Base-by-base conservation (phyloP, 495 filamentous ascomycete genomes). In the Penicillium samsonianum region DNA sequence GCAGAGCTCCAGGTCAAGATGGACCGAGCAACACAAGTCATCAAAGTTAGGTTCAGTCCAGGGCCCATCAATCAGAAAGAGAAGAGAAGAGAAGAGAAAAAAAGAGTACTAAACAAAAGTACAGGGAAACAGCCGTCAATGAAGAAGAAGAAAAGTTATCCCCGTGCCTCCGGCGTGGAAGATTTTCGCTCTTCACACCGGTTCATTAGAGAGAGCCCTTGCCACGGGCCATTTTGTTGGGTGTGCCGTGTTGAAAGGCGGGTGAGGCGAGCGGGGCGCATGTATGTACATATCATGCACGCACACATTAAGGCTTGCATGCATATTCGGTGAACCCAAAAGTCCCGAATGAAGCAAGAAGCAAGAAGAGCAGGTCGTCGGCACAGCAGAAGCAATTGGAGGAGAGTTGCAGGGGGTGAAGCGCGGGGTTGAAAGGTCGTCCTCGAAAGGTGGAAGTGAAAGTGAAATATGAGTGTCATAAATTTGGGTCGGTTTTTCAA, bases 401-500 rank as follows among this genome's bases (percentile, higher is more conserved):
- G 19, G 28, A 53, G 41, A 46, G 30, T 44, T 49, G 52, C 44
- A 22, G 40, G 33, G 54, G 28, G 46, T 0, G 35, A 62, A 63
- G 40, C 56, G 57, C 56, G 52, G 30, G 52, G 48, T 59, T 43
- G 28, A 54, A 50, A 22, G 19, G 16, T 52, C 31, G 31, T 53
- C 52, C 61, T 58, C 57, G 20, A 22, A 17, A 26, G 20, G 46
- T 42, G 35, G 22, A 55, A 50, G 30, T 43, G 30, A 45, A 61
- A 48, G 45, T 31, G 30, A 42, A 59, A 46, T 50, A 59, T 50
- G 23, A 58, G 53, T 44, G 57, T 60, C 49, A 50, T 58, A 62
- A 66, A 50, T 43, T 61, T 43, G 58, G 61, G 62, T 72, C 61
- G 55, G 66, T 19, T 71, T 59, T 64, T 67, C 64, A 46, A 44